Evolutionary conservation across 495 filamentous ascomycete species (phyloP).

Genomic region (Cryomyces antarcticus): DNA sequence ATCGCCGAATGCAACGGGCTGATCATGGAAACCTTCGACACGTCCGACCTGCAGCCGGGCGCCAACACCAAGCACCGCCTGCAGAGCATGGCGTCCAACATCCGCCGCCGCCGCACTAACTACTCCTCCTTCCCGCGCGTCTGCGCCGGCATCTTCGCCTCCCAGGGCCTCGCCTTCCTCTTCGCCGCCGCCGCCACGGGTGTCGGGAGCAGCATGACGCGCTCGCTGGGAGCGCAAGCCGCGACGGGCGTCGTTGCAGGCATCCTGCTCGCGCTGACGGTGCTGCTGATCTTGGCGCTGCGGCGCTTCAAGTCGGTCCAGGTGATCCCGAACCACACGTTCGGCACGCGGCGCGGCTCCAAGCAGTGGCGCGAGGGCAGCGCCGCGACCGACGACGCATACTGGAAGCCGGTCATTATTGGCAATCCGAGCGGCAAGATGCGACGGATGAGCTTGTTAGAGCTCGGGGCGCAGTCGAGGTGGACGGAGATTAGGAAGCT

Average conservation of each 20-base stretch:
- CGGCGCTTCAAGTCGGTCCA: constrained; percentile 41
- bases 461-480: constrained; percentile 38
- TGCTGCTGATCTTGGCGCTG: constrained; percentile 37
- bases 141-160: constrained; percentile 45
- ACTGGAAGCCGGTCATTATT: constrained; percentile 44
- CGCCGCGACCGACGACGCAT: constrained; percentile 27
- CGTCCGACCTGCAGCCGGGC: constrained; percentile 45
- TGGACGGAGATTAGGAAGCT: constrained; percentile 53
- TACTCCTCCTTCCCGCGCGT: constrained; percentile 51
- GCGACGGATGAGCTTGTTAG: constrained; percentile 43
- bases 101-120: constrained; percentile 35
- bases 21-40: constrained; percentile 66
- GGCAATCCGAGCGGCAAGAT: constrained; percentile 46
- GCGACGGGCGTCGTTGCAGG: constrained; percentile 43
- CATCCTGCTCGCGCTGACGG: constrained; percentile 37
- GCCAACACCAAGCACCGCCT: constrained; percentile 34
- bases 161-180: constrained; percentile 44
- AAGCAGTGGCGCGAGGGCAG: constrained; percentile 10
- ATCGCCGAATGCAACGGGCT: constrained; percentile 57
- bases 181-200: constrained; percentile 43
- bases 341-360: constrained; percentile 23
- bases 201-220: constrained; percentile 36
- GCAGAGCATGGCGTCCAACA: constrained; percentile 24
- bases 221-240: constrained; percentile 40
- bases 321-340: constrained; percentile 34